Conservation (phyloP, 2,329 filamentous ascomycete genomes). For the Cordyceps javanica region DNA sequence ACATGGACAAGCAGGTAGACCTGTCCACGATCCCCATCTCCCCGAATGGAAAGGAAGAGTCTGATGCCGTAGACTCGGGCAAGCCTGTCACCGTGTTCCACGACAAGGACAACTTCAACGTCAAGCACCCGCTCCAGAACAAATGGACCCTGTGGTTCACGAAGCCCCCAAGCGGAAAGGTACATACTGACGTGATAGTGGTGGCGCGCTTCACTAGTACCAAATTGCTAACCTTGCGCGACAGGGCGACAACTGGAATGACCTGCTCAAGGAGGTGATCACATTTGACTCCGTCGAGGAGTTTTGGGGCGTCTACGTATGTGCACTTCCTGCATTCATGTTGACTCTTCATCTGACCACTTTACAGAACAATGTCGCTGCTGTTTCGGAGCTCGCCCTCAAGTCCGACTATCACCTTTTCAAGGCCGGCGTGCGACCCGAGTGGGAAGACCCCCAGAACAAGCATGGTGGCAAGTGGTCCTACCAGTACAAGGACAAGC, state of each 20-base stretch:
- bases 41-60: conserved; percentile 50
- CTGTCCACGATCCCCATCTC: conserved; percentile 63
- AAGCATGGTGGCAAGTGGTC: conserved; percentile 99
- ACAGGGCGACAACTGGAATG: conserved; percentile 97
- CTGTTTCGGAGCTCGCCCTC: conserved; percentile 88
- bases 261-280: conserved; percentile 95
- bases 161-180: conserved; percentile 94
- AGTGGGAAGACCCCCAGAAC: conserved; percentile 98
- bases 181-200: conserved; percentile 29
- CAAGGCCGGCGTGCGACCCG: conserved; percentile 92
- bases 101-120: conserved; percentile 97
- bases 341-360: conserved; percentile 15
- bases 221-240: conserved; percentile 18
- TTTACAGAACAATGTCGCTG: conserved; percentile 90
- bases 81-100: conserved; percentile 93
- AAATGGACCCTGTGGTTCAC: conserved; percentile 99
- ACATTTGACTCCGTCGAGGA: conserved; percentile 98
- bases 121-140: conserved; percentile 97
- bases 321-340: conserved; percentile 29
- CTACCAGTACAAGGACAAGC: conserved; percentile 96
- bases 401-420: conserved; percentile 99
- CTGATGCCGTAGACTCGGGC: conserved; percentile 42
- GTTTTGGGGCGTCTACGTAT: conserved; percentile 98
- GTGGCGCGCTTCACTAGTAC: conserved; percentile 17
- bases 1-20: conserved; percentile 53